These are phyloP conservation scores for Dalechampia spathulata DNA, from an alignment of 441 rosid species.

Conservation along the genomic window DNA sequence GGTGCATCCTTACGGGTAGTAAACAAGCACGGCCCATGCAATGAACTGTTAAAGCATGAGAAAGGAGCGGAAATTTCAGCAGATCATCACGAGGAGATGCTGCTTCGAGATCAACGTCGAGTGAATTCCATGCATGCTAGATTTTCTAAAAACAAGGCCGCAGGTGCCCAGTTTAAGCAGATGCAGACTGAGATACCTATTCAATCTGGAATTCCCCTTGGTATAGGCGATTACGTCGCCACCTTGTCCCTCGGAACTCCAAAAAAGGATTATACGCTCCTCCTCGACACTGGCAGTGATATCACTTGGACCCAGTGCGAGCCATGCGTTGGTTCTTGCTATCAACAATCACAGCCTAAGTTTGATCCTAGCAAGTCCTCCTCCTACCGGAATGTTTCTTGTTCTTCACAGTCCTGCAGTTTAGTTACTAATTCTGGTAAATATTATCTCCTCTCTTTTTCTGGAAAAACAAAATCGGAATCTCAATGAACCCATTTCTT, in stretches of 20 bases:
- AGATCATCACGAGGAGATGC: background rate
- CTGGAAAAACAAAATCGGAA: too few relatives aligned
- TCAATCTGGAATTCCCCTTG: background rate
- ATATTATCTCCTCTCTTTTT: too few relatives aligned
- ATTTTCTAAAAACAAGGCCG: background rate
- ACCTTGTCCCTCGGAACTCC: slow-evolving; percentile 62
- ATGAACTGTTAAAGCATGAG: background rate
- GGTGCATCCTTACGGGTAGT: slow-evolving; percentile 1
- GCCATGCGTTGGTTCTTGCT: slow-evolving; percentile 32
- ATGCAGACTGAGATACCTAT: background rate
- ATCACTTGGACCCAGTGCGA: slow-evolving; percentile 74
- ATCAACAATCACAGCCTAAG: slow-evolving; percentile 1
- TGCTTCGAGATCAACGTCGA: slow-evolving; percentile 7
- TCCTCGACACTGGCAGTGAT: slow-evolving; percentile 74
- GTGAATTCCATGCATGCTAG: slow-evolving; percentile 2
- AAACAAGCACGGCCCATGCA: slow-evolving; percentile 10
- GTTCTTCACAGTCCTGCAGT: slow-evolving; percentile 2
- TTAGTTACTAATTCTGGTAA: background rate
- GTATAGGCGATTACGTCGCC: slow-evolving; percentile 26
- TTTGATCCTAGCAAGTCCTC: slow-evolving; percentile 11
- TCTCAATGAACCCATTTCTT: too few relatives aligned
- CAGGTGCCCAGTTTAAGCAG: background rate
- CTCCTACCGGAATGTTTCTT: slow-evolving; percentile 12
- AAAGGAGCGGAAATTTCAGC: background rate
- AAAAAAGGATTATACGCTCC: slow-evolving; percentile 27